Evolutionary conservation across 352 stramenopile species (phyloP), one percentile per base, ranked within the genome.

Genomic region (Phytopythium litorale): DNA sequence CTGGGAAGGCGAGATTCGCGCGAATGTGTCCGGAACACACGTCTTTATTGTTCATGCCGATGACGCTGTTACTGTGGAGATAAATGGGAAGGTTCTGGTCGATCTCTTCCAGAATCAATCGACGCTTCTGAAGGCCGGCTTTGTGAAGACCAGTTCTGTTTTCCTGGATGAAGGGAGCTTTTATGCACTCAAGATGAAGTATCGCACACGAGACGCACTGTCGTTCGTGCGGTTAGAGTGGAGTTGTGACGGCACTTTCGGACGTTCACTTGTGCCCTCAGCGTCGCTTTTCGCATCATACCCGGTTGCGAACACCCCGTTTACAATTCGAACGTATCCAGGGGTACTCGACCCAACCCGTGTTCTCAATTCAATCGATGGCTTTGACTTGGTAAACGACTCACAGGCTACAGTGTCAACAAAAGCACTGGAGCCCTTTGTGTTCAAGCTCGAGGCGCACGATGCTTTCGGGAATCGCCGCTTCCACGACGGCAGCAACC

Each of bases 141-240:
- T 65, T 23, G 63, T 51, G 21, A 66, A 75, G 8, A 65, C 67
- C 6, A 28, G 62, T 25, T 28, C 64, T 16, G 60, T 85, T 1
- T 12, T 53, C 21, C 56, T 91, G n/a, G 25, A 56, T 4, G 30
- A 63, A 40, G 65, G 63, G 15, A 19, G 57, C 3, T 97, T 98
- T 63, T 96, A 98, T 62, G 54, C 65, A 0, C 25, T 98, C 15
- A 75, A 73, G 30, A 67, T 98, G 45, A 84, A 87, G 40, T 98
- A 98, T 64, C 71, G 78, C 23, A 90, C 96, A 18, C 76, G 66
- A 16, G 82, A 82, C 18, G 88, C 89, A 12, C 78, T 94, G 59
- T 92, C 96, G 18, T 87, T 84, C 23, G 71, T 98, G 28, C 68
- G 83, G 23, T 62, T 98, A 4, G 63, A 86, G 51, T 98, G 92